phyloP scores from a whole-genome alignment of 73 alveolate genomes.

The Paramecium biaurelia region DNA sequence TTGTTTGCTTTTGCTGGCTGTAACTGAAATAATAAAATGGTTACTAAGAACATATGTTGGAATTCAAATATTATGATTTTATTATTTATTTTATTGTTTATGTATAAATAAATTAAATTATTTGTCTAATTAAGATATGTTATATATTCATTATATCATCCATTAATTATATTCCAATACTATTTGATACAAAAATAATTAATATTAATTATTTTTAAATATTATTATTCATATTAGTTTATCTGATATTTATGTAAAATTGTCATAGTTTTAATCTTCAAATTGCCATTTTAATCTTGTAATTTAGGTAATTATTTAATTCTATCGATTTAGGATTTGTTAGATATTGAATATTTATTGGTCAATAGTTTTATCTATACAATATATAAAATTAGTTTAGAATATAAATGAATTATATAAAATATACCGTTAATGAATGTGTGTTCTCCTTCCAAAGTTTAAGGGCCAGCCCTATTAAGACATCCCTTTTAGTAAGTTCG shows the following conservation, averaged over 20 bases:
- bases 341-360: too few relatives aligned
- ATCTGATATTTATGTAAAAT: too few relatives aligned
- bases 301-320: too few relatives aligned
- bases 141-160: neutral
- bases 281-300: too few relatives aligned
- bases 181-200: too few relatives aligned
- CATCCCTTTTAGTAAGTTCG: conserved; percentile 12
- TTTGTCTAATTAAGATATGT: neutral
- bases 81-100: neutral
- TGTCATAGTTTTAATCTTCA: too few relatives aligned
- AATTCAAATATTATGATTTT: neutral
- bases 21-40: neutral
- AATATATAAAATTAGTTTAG: neutral
- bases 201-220: too few relatives aligned
- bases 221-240: too few relatives aligned
- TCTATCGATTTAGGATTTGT: too few relatives aligned
- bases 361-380: neutral
- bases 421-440: conserved; percentile 34
- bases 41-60: neutral
- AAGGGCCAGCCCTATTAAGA: neutral
- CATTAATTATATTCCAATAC: too few relatives aligned
- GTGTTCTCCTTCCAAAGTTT: conserved; percentile 3
- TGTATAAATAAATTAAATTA: neutral
- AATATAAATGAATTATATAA: neutral
- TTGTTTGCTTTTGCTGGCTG: neutral